Percentiles rank a stretch among this genome's conserved stretches.
Evolutionary conservation across 306 rosid genomes (phyloP).

Genomic region (Cotoneaster glaucophyllus): DNA sequence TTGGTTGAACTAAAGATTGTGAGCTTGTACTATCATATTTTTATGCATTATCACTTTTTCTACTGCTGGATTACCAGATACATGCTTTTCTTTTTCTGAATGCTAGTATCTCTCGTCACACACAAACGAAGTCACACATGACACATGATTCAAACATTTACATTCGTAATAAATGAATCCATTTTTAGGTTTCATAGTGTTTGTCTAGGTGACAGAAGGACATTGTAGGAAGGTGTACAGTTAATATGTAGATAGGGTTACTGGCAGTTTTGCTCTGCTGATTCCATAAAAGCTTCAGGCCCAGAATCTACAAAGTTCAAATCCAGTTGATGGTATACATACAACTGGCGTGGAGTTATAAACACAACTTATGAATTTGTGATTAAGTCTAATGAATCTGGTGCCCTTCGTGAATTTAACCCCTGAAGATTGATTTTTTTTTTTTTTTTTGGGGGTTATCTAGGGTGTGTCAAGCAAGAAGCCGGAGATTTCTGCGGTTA

Average conservation of each 20-base stretch:
- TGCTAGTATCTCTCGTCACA: not conserved
- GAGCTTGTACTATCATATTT: not conserved
- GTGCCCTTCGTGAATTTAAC: conserved; percentile 14
- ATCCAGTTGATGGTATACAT: not conserved
- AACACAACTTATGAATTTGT: not conserved
- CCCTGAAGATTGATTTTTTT: conserved; percentile 34
- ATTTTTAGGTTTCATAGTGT: not conserved
- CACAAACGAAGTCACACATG: not conserved
- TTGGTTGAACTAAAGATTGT: not conserved
- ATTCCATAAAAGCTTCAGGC: not conserved
- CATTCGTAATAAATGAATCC: not conserved
- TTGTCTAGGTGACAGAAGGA: not conserved
- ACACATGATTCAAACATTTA: not conserved
- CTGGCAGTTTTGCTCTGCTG: not conserved
- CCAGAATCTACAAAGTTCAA: not conserved
- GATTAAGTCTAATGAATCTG: conserved; percentile 18
- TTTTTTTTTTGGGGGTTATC: conserved; percentile 36
- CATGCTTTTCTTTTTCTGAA: not conserved
- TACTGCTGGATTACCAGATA: no score
- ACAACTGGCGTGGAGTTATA: not conserved
- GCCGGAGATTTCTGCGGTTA: conserved; percentile 38
- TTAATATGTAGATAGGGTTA: not conserved
- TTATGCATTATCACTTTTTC: no score
- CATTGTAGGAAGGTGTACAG: not conserved
- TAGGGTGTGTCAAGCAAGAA: conserved; percentile 53